phyloP scores from a whole-genome alignment of 1,284 basidiomycete genomes.

The Ganoderma boninense region DNA sequence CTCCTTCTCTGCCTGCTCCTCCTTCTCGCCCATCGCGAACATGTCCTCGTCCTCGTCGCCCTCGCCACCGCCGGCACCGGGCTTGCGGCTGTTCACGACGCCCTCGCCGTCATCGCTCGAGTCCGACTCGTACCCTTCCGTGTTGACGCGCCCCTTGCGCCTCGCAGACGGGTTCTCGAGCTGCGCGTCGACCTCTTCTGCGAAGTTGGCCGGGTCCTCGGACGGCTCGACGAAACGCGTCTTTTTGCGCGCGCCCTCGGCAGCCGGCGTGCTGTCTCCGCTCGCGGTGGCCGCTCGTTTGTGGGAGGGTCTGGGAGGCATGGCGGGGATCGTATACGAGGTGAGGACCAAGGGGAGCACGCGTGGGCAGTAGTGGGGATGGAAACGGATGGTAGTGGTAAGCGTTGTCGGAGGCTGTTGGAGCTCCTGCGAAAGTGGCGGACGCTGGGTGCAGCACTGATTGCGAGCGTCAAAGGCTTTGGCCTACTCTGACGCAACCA shows the following conservation, averaged over 20 bases:
- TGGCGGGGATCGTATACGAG: slow-evolving; percentile 31
- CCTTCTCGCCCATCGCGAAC: slow-evolving; percentile 78
- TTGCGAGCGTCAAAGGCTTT: background rate
- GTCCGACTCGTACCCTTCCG: slow-evolving; percentile 93
- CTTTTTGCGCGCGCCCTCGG: slow-evolving; percentile 61
- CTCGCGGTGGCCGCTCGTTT: slow-evolving; percentile 64
- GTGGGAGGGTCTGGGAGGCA: slow-evolving; percentile 58
- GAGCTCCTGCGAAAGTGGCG: background rate
- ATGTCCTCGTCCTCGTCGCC: slow-evolving; percentile 87
- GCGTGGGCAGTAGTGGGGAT: background rate
- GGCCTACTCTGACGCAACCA: background rate
- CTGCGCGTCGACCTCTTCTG: slow-evolving; percentile 75
- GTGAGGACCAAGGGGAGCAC: background rate
- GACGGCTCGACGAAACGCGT: slow-evolving; percentile 82
- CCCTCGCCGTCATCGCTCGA: slow-evolving; percentile 93
- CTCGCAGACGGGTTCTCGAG: slow-evolving; percentile 68
- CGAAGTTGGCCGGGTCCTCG: slow-evolving; percentile 78
- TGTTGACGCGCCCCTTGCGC: slow-evolving; percentile 77
- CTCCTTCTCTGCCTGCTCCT: slow-evolving; percentile 56
- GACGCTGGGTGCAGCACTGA: too few species aligned
- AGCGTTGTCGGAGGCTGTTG: background rate
- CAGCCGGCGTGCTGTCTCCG: slow-evolving; percentile 42
- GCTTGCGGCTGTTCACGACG: slow-evolving; percentile 81
- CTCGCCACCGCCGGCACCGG: slow-evolving; percentile 51
- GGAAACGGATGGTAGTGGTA: background rate